A percentile compares a stretch with the other conserved stretches of the same genome.
phyloP scores from a whole-genome alignment of 306 rosid genomes.

The Cucumis sativus region Cucumber_9930_V3 NC_026655.2:20276501-20277000 shows the following conservation, averaged over 20 bases:
- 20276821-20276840: background rate
- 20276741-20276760: background rate
- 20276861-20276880: too few relatives aligned
- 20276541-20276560: background rate
- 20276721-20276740: too few relatives aligned
- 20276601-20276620: background rate
- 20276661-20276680: background rate
- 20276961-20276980: too few relatives aligned
- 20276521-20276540: too few relatives aligned
- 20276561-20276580: background rate
- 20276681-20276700: background rate
- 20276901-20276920: too few relatives aligned
- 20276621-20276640: background rate
- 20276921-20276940: too few relatives aligned
- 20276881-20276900: too few relatives aligned
- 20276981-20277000: too few relatives aligned
- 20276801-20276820: background rate
- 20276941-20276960: too few relatives aligned
- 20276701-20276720: background rate
- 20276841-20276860: background rate
- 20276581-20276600: background rate
- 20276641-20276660: slow-evolving; percentile 3
- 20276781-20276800: background rate
- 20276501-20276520: too few relatives aligned
- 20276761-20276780: background rate